A percentile compares a stretch with the other conserved stretches of the same genome.
phyloP scores from a whole-genome alignment of 805 yeast species.

The Grigorovia yakushimaensis region DNA sequence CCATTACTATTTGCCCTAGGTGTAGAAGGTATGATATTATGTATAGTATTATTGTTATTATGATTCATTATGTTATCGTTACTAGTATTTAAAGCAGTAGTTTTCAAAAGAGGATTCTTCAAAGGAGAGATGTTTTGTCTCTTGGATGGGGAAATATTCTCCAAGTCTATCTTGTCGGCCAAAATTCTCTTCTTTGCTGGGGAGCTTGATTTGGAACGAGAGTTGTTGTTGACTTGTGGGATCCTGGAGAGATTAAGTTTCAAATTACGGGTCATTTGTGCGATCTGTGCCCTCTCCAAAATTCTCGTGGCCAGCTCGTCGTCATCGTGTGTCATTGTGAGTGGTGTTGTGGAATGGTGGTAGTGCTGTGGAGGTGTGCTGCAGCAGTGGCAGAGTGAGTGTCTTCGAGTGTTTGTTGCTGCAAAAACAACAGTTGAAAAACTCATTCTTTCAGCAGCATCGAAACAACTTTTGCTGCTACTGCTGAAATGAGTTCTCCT shows the following conservation, averaged over 20 bases:
- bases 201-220: background rate
- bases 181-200: background rate
- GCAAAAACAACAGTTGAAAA: too few relatives aligned
- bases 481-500: too few relatives aligned
- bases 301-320: constrained; percentile 26
- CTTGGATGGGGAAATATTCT: background rate
- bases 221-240: constrained; percentile 7
- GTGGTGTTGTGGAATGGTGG: too few relatives aligned
- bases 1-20: constrained; percentile 7
- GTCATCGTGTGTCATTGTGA: constrained; percentile 17
- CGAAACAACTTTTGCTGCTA: too few relatives aligned
- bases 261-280: constrained; percentile 29
- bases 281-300: constrained; percentile 28
- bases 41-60: background rate
- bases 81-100: background rate
- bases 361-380: too few relatives aligned
- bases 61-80: background rate
- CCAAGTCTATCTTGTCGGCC: background rate
- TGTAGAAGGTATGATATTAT: constrained; percentile 6
- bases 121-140: constrained; percentile 6
- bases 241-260: constrained; percentile 26
- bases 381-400: too few relatives aligned
- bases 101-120: constrained; percentile 1
- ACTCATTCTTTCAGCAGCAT: too few relatives aligned
- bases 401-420: too few relatives aligned